Evolutionary conservation across 306 rosid genomes (phyloP).

Genomic region (Trifolium repens): DNA sequence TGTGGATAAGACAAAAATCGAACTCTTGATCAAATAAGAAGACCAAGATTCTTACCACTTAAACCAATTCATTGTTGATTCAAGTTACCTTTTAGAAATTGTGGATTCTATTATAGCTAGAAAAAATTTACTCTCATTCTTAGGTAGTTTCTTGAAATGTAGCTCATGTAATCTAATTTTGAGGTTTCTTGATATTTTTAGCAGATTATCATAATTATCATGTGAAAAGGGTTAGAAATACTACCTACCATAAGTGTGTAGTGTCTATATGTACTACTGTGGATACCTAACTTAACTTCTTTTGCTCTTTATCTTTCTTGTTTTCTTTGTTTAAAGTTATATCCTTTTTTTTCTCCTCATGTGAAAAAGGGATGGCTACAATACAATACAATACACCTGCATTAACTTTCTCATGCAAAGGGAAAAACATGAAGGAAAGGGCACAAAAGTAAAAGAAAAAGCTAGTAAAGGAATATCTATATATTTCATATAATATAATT

Average conservation of each 20-base stretch:
- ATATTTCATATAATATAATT: neutral
- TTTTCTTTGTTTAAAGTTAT: conserved; percentile 44
- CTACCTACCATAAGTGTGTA: conserved; percentile 39
- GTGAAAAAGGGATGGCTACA: conserved; percentile 20
- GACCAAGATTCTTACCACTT: too few relatives aligned
- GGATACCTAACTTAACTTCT: conserved; percentile 39
- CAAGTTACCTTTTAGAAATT: neutral
- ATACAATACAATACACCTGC: conserved; percentile 23
- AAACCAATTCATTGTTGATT: too few relatives aligned
- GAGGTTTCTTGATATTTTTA: conserved; percentile 11
- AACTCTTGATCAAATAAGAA: too few relatives aligned
- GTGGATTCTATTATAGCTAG: conserved; percentile 4
- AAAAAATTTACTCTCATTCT: conserved; percentile 20
- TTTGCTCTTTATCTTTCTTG: conserved; percentile 41
- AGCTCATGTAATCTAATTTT: neutral
- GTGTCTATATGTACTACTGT: neutral
- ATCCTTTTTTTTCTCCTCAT: conserved; percentile 11
- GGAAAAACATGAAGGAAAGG: conserved; percentile 5
- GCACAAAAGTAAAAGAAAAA: neutral
- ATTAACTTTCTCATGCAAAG: conserved; percentile 7
- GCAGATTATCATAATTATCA: conserved; percentile 30
- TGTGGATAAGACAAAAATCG: too few relatives aligned
- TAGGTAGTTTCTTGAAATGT: conserved; percentile 11
- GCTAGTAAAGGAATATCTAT: conserved; percentile 13
- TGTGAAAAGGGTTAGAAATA: conserved; percentile 48